Evolutionary conservation across 2,329 filamentous ascomycete genomes (phyloP).

Genomic region (Mariannaea elegans): DNA sequence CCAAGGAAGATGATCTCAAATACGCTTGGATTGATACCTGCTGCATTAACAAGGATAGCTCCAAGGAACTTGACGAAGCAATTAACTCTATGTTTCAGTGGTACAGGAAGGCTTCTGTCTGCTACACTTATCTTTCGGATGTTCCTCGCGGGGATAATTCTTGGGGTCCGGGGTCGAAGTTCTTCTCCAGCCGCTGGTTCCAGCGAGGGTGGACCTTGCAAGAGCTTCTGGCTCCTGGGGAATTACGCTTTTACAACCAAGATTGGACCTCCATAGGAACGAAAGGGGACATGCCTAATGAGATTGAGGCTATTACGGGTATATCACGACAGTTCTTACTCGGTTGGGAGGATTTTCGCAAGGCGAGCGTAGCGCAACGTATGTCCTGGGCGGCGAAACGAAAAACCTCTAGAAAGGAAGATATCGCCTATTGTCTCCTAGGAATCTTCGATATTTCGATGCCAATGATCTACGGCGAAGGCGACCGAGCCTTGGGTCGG

Average conservation of each 20-base stretch:
- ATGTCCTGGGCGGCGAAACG: conserved; percentile 11
- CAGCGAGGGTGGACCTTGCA: not conserved
- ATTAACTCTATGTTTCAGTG: too few relatives aligned
- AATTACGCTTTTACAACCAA: not conserved
- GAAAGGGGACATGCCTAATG: too few relatives aligned
- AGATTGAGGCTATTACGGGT: not conserved
- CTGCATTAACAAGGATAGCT: too few relatives aligned
- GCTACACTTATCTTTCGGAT: too few relatives aligned
- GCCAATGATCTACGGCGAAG: conserved; percentile 19
- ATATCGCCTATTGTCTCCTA: conserved; percentile 14
- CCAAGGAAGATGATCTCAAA: too few relatives aligned
- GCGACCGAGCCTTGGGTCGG: conserved; percentile 5
- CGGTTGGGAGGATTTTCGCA: not conserved
- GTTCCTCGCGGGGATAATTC: too few relatives aligned
- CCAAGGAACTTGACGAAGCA: too few relatives aligned
- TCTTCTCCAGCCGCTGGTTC: not conserved
- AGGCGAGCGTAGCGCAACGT: not conserved
- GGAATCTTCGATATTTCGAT: conserved; percentile 19
- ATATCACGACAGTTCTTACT: not conserved
- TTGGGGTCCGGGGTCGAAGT: too few relatives aligned
- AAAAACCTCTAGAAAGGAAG: conserved; percentile 7
- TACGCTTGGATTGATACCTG: too few relatives aligned
- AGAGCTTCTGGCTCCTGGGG: not conserved
- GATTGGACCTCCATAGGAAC: not conserved
- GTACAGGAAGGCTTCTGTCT: too few relatives aligned